Conservation (phyloP, 805 yeast genomes). For the Kuraishia hungarica region DNA sequence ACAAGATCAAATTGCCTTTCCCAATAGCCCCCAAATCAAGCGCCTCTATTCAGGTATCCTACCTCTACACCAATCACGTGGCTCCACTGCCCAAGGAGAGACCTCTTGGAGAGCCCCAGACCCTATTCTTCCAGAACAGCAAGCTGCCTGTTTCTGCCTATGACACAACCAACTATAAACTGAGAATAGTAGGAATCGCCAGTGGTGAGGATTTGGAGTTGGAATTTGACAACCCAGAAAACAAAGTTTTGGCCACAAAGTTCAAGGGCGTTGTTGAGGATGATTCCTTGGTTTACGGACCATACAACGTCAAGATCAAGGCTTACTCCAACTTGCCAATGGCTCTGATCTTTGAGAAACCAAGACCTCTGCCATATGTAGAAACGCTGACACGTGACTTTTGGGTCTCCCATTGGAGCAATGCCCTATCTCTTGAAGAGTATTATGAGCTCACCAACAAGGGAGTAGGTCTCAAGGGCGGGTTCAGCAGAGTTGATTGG, state of each 20-base stretch:
- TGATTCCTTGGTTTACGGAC: slow-evolving; percentile 44
- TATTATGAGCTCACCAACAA: slow-evolving; percentile 71
- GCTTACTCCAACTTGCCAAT: slow-evolving; percentile 42
- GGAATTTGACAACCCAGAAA: slow-evolving; percentile 3
- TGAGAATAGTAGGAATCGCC: slow-evolving; percentile 35
- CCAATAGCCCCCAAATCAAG: slow-evolving; percentile 61
- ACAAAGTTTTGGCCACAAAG: neutral
- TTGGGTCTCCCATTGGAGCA: slow-evolving; percentile 86
- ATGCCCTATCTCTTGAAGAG: slow-evolving; percentile 71
- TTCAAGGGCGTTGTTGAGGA: slow-evolving; percentile 21
- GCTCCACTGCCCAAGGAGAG: slow-evolving; percentile 59
- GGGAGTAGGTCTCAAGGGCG: slow-evolving; percentile 61
- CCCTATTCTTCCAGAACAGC: slow-evolving; percentile 42
- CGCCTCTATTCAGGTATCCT: slow-evolving; percentile 37
- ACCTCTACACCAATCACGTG: slow-evolving; percentile 37
- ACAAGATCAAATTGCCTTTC: slow-evolving; percentile 44
- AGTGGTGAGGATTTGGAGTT: slow-evolving; percentile 36
- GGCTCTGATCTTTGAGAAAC: slow-evolving; percentile 54
- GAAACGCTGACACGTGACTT: slow-evolving; percentile 57
- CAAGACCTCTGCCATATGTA: slow-evolving; percentile 55
- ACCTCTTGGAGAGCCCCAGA: slow-evolving; percentile 52
- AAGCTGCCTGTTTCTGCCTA: slow-evolving; percentile 59
- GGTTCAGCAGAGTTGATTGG: slow-evolving; percentile 79
- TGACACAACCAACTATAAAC: slow-evolving; percentile 36
- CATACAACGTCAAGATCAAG: slow-evolving; percentile 29